Base-by-base conservation (phyloP, 2,329 filamentous ascomycete genomes). In the Colletotrichum godetiae region DNA sequence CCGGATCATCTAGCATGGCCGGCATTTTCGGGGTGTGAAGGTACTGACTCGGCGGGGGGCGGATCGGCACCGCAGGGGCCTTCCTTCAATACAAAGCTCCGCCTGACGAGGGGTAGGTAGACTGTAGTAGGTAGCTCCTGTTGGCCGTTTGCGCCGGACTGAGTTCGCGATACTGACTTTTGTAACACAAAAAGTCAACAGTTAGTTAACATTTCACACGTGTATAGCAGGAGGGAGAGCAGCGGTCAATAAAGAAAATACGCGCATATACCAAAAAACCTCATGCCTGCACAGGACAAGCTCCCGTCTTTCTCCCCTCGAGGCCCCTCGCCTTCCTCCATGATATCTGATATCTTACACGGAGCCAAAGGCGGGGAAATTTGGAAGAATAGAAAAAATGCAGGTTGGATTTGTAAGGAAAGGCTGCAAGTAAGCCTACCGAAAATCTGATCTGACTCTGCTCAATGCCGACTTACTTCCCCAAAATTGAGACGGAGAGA, bases 1-100 rank as follows among this genome's bases (percentile, higher is more conserved):
- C 88, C 73, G 94, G 93, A 80, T 95, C 93, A 80, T 95, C 93
- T 79, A 95, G 88, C 83, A 94, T 92, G 75, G 94, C 93, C 78
- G 93, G 92, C 93, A 95, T 95, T 76, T 82, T 84, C 42, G 42
- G 80, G 37, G 37, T 19, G 37, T 42, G 7, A 27, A 27, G 27
- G 27, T 33, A 46, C 59, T 62, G 60, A 65, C 42, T 69, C 67
- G 56, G 53, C 13, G 56, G 33, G 37, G 37, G 37, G 37, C 27
- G 35, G 66, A 29, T 60, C 58, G 53, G 59, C 55, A 59, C 49
- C 37, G 69, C 57, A 33, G 58, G 68, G 66, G 66, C 55, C 70
- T 64, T 64, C 37, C 24, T 29, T 6, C 15, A 11, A n/a, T 35
- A 1, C 31, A 46, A n/a, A 67, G 63, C 24, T 35, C 27, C 22